Conservation (phyloP, 495 filamentous ascomycete species). For the Pseudoneurospora amorphoporcata region DNA sequence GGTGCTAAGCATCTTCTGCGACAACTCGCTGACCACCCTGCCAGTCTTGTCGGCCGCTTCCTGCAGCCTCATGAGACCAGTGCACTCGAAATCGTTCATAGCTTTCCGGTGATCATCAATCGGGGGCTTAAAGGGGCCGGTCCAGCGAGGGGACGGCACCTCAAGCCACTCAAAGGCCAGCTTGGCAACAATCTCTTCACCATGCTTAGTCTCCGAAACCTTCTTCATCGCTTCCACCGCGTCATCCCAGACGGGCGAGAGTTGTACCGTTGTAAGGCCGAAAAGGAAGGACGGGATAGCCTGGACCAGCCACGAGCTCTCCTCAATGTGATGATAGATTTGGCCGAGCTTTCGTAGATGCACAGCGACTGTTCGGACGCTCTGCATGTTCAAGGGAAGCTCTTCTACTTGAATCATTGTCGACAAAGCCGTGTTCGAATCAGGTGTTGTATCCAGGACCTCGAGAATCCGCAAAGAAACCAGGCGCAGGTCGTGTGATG, state of each 20-base stretch:
- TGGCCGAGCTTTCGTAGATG: constrained; percentile 67
- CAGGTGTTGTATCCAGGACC: constrained; percentile 27
- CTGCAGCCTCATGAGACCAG: constrained; percentile 54
- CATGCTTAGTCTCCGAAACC: constrained; percentile 56
- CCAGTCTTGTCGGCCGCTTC: constrained; percentile 30
- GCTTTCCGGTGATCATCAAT: constrained; percentile 14
- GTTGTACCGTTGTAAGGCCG: constrained; percentile 73
- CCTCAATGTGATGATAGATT: constrained; percentile 45
- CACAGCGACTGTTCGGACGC: constrained; percentile 65
- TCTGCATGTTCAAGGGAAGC: constrained; percentile 64
- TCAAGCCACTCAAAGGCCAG: constrained; percentile 76
- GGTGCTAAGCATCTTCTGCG: constrained; percentile 36
- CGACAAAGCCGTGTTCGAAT: constrained; percentile 33
- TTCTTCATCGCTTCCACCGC: constrained; percentile 61
- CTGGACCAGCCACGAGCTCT: constrained; percentile 53
- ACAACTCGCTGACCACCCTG: constrained; percentile 28
- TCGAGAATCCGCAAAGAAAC: constrained; percentile 60
- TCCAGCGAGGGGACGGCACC: constrained; percentile 39
- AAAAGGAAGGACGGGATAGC: constrained; percentile 78
- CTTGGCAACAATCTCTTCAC: constrained; percentile 62
- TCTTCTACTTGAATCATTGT: constrained; percentile 64
- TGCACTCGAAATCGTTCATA: constrained; percentile 67
- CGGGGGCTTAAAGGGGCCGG: constrained; percentile 22
- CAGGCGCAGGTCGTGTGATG: constrained; percentile 60
- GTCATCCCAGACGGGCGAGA: constrained; percentile 80